Conservation (phyloP, 1,284 basidiomycete species). For the Papiliotrema flavescens region DNA sequence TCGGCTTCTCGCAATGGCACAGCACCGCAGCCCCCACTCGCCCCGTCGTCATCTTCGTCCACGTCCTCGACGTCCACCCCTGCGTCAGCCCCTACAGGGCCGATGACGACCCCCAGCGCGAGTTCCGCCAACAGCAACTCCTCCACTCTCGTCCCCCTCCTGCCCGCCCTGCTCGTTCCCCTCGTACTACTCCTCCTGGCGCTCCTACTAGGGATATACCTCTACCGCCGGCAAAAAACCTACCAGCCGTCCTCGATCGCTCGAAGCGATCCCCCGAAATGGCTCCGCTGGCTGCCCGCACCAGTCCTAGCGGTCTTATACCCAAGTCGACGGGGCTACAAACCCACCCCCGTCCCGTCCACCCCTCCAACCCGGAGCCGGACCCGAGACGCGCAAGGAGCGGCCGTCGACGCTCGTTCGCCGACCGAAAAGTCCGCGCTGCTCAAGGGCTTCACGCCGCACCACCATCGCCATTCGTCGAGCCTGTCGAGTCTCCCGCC, state of each 20-base stretch:
- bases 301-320: neutral
- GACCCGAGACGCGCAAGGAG: too few species aligned
- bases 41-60: neutral
- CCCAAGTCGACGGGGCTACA: neutral
- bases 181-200: neutral
- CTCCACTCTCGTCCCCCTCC: slow-evolving; percentile 3
- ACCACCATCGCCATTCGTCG: slow-evolving; percentile 8
- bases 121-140: too few species aligned
- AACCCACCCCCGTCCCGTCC: neutral
- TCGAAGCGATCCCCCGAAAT: neutral
- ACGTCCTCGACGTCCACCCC: neutral
- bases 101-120: too few species aligned
- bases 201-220: neutral
- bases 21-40: neutral
- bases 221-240: neutral
- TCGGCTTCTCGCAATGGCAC: neutral
- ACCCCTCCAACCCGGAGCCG: neutral
- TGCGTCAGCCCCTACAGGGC: too few species aligned
- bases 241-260: neutral
- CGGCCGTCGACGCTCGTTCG: neutral
- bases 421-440: slow-evolving; percentile 5
- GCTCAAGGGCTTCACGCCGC: slow-evolving; percentile 6
- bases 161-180: slow-evolving; percentile 4
- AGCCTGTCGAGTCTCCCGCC: neutral
- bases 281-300: neutral